Evolutionary conservation across 2,329 filamentous ascomycete species (phyloP), one percentile per base, ranked within the genome.

Genomic region (Gremmenia infestans): DNA sequence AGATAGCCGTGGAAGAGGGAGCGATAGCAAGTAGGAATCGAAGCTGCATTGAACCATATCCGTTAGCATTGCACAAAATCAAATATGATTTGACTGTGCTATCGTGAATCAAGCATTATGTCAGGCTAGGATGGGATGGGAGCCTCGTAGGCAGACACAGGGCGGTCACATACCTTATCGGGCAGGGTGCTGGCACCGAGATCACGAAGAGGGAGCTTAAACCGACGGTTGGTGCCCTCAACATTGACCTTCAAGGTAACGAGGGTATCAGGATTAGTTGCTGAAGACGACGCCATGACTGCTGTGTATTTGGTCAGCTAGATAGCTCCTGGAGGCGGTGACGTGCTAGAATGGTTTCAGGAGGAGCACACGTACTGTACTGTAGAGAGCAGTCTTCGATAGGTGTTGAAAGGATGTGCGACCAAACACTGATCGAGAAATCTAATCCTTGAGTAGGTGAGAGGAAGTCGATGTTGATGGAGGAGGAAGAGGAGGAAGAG

Each of bases 151-250:
- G 32, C 19, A 37, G 50, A 36, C 32, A 52, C 56, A 60, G 50
- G 46, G 55, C 54, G 42, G 42, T 42, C 46, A 65, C 88, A 71
- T 82, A 97, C 94, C 83, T 93, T 95, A 67, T 84, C 78, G 66
- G 92, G 90, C 40, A 99, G 82, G 48, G 84, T 80, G 61, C 77
- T 78, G 50, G 88, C 83, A 60, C 83, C 84, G 55, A 97, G 85
- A 65, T 97, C 93, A 70, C 86, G 85, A 69, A 97, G 81, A 54
- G 91, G 88, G 62, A 97, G 81, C 81, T 96, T 97, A 77, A 95
- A 89, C 66, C 91, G 88, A 68, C 88, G 86, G 67, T 86, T 88
- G 67, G 75, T 77, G 57, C 89, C 89, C 69, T 91, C 84, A 68
- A 88, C 84, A 68, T 83, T 82, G 69, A 96, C 81, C 78, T 97